Base-by-base conservation (phyloP, 768 basidiomycete genomes). In the Termitomyces sp. region DNA sequence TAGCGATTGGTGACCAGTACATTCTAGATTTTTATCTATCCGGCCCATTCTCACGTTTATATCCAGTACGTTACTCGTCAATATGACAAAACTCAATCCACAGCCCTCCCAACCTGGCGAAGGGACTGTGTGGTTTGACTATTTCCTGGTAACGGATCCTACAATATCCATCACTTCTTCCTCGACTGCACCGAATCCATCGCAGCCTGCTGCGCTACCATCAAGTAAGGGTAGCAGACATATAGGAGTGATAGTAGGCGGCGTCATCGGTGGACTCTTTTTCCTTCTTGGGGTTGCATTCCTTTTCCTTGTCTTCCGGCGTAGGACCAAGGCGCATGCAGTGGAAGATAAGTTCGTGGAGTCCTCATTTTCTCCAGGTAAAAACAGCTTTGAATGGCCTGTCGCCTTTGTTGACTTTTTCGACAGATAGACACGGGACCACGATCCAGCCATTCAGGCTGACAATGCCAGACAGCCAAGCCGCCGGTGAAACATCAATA, bases 111-210 rank as follows among this genome's bases (percentile, higher is more conserved):
- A 62, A 34, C 62, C 68, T 1, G 62, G 63, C 4, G 76, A 77
- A 61, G 76, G 75, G 0, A 76, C 76, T 0, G 65, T 77, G 21
- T 76, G 76, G 76, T 75, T 76, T 56, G 76, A 77, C 46, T 76
- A 73, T 57, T 77, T 77, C 54, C 54, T 65, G 12, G 69, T 71
- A 2, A 63, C 57, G 7, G 66, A 70, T 52, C 65, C 68, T 5
- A 66, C 65, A 29, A 64, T 65, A 35, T 37, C 62, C n/a, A n/a
- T n/a, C n/a, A n/a, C n/a, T 21, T 54, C 61, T 19, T 56, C 63
- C 9, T 21, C 53, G 29, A 32, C 58, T 17, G 23, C 47, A 19
- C 52, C 65, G 5, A n/a, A 54, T 21, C n/a, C 52, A 19, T 55
- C 65, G 11, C 45, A 43, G 19, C 53, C 53, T 8, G 52, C 50